These are phyloP conservation scores for Dryadomyces sulphureus DNA, from an alignment of 2,329 filamentous ascomycete species.

Conservation along the genomic window DNA sequence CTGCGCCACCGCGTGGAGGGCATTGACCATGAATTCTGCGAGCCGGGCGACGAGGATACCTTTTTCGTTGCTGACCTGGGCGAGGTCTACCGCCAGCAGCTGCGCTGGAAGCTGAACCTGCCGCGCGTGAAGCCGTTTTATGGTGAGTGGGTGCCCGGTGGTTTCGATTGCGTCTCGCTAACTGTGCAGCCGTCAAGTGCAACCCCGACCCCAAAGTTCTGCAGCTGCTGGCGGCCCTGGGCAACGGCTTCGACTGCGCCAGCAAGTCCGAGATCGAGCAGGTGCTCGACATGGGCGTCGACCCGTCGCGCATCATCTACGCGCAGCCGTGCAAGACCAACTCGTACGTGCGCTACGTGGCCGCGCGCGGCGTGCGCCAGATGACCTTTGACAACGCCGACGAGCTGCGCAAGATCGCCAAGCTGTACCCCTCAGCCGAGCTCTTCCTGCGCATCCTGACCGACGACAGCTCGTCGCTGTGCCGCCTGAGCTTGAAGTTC, in stretches of 20 bases:
- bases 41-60: constrained; percentile 86
- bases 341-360: constrained; percentile 87
- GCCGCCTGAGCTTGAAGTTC: constrained; percentile 94
- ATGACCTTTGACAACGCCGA: constrained; percentile 99
- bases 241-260: constrained; percentile 94
- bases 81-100: constrained; percentile 95
- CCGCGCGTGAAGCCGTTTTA: constrained; percentile 92
- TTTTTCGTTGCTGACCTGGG: constrained; percentile 98
- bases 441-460: constrained; percentile 90
- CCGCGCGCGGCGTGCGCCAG: constrained; percentile 73
- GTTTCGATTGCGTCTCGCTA: not conserved
- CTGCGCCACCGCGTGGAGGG: constrained; percentile 71
- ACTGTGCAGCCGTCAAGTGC: constrained; percentile 74
- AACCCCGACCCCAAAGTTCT: constrained; percentile 89
- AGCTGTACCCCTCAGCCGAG: constrained; percentile 76
- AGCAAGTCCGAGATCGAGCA: constrained; percentile 96
- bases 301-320: constrained; percentile 89
- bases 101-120: constrained; percentile 94
- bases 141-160: constrained; percentile 39
- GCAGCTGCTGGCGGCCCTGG: constrained; percentile 72
- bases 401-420: constrained; percentile 95
- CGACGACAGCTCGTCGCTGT: constrained; percentile 87
- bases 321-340: constrained; percentile 99
- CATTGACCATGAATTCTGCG: constrained; percentile 78
- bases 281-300: constrained; percentile 68